Evolutionary conservation across 768 basidiomycete genomes (phyloP), one percentile per base, ranked within the genome.

Genomic region (Boletus rubroflammeus): DNA sequence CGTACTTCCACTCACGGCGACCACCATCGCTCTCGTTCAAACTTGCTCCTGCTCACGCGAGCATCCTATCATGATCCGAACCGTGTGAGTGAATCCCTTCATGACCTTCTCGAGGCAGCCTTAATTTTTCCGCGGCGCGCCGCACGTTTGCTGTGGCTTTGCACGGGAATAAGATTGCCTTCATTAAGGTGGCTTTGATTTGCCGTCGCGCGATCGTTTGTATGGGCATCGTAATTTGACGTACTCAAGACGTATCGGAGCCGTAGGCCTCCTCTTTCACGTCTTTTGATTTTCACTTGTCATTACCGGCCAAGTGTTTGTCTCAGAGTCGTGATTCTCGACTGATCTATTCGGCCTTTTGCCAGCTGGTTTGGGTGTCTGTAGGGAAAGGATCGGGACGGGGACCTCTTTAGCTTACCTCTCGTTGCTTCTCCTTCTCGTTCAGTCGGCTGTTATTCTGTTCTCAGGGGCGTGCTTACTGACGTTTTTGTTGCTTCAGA

Each of bases 231-330:
- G 46, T 54, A 51, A 65, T 58, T 58, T 65, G 59, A 65, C 63
- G 62, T 65, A 65, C 62, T 59, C 53, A 6, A 65, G 54, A 62
- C 63, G 54, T 59, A 52, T 63, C 63, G 63, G 63, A 54, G 60
- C 63, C 63, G 63, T 66, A 19, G 53, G 19, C 25, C 38, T 40
- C 0, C 13, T 59, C 51, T 45, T 43, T 63, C 61, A 41, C 57
- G 9, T 28, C 55, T 40, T 62, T 61, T 62, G 59, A 58, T 63
- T 34, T 65, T 59, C 63, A 55, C 61, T 9, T 26, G 36, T 63
- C 57, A 65, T 64, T 59, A 65, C 60, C 60, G 62, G 34, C 15
- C 44, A 29, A 40, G 23, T 25, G 28, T 35, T 29, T 58, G 48
- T 46, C 31, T 47, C 43, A 42, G 46, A 7, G 7, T 46, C 49